Evolutionary conservation across 192 early-diverging fungal genomes (phyloP), one percentile per base, ranked within the genome.

Genomic region (Thamnidium elegans): DNA sequence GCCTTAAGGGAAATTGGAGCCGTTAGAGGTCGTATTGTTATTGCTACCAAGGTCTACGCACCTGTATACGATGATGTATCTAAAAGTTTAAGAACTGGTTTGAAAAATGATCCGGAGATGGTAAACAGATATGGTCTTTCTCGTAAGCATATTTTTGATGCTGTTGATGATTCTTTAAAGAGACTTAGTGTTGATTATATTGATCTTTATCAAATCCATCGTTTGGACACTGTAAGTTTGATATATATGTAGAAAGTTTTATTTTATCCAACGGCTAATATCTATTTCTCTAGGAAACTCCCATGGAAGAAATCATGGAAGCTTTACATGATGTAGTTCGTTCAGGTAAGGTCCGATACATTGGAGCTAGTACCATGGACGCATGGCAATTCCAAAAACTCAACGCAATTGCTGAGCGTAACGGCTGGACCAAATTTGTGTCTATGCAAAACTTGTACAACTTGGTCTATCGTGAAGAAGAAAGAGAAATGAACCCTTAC

Each of bases 121-220:
- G 68, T 70, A 3, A 94, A 94, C 77, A 86, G 86, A 44, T 78
- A 77, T 43, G 92, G 92, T 7, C 72, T 94, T 19, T 91, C 89
- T 1, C 81, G 91, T 46, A 94, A 94, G 63, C 90, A 94, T 70
- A 87, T 94, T 20, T 77, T 92, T 60, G 90, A 94, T 55, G 89
- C 89, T 13, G 75, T 87, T 14, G 81, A 88, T 20, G 90, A 87
- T 1, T 87, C 80, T 13, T 75, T 91, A 31, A 78, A 82, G 48
- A 79, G 92, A 5, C 62, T 92, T 44, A 71, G 81, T 17, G 63
- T 91, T 26, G 88, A 88, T 9, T 87, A 91, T 73, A 80, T 89
- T 45, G 84, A 92, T 74, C 68, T 92, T 23, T 75, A 90, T 30
- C 87, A 86, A 63, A 88, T 89, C 36, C 92, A 94, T 72, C 76